Evolutionary conservation across 345 rosid species (phyloP).

Genomic region (Gossypium sturtianum): DNA sequence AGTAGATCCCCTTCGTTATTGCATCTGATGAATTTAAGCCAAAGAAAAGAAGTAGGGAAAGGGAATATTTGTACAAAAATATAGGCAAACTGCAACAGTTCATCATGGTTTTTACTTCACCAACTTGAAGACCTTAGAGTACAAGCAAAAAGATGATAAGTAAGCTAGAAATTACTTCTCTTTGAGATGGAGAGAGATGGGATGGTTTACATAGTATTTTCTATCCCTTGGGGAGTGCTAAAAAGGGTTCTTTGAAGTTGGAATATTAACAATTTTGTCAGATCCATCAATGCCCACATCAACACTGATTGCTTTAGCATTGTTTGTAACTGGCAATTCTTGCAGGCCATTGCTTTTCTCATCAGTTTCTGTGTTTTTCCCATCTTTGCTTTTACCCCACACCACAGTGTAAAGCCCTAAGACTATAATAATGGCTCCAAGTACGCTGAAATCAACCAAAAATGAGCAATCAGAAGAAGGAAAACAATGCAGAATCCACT

Average conservation of each 20-base stretch:
- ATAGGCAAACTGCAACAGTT: not conserved
- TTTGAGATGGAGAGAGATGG: not conserved
- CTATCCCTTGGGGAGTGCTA: not conserved
- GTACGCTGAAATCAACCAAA: slow-evolving; percentile 38
- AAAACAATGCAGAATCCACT: not conserved
- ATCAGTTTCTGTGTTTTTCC: slow-evolving; percentile 7
- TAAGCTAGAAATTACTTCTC: not conserved
- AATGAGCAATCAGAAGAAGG: not conserved
- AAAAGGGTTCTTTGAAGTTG: slow-evolving; percentile 11
- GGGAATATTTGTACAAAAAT: not conserved
- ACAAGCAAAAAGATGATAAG: not conserved
- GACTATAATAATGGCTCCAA: slow-evolving; percentile 73
- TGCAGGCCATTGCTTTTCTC: slow-evolving; percentile 25
- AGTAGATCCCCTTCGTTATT: not conserved
- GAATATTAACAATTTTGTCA: slow-evolving; percentile 13
- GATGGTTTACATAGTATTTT: not conserved
- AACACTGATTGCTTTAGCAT: slow-evolving; percentile 6
- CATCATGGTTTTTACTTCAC: not conserved
- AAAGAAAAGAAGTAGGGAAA: not conserved
- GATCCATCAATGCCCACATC: slow-evolving; percentile 18
- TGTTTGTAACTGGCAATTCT: slow-evolving; percentile 51
- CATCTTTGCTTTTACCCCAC: slow-evolving; percentile 91
- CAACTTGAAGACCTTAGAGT: not conserved
- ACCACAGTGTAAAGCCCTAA: slow-evolving; percentile 69
- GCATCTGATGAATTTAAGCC: not conserved